phyloP scores from a whole-genome alignment of 1,139 yeast genomes.

The Taiozyma onychis region DNA sequence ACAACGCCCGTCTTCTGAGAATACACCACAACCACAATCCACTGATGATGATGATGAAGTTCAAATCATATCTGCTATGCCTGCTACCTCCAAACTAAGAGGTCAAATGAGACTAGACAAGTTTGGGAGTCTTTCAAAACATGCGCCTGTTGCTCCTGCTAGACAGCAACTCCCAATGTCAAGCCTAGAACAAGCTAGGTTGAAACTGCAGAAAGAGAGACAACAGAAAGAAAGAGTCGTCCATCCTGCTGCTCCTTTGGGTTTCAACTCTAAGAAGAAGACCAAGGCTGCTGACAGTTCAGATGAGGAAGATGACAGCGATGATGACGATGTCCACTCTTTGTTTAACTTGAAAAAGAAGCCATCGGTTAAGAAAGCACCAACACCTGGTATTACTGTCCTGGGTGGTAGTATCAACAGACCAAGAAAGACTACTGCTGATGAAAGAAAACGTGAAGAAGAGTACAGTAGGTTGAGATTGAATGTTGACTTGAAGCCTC shows the following conservation, averaged over 20 bases:
- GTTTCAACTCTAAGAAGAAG: slow-evolving; percentile 47
- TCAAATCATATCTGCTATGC: slow-evolving; percentile 11
- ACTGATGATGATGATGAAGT: slow-evolving; percentile 5
- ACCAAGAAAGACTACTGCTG: slow-evolving; percentile 20
- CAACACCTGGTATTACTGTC: slow-evolving; percentile 24
- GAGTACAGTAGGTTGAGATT: slow-evolving; percentile 76
- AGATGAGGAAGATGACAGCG: slow-evolving; percentile 27
- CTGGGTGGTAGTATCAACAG: slow-evolving; percentile 24
- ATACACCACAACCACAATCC: slow-evolving; percentile 8
- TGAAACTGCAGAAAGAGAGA: slow-evolving; percentile 26
- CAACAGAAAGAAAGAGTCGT: slow-evolving; percentile 25
- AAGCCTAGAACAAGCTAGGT: slow-evolving; percentile 36
- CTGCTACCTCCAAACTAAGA: slow-evolving; percentile 11
- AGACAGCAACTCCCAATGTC: slow-evolving; percentile 31
- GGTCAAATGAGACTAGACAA: slow-evolving; percentile 43
- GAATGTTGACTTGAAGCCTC: slow-evolving; percentile 70
- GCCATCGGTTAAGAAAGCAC: not conserved
- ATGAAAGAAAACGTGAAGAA: slow-evolving; percentile 56
- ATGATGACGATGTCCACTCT: slow-evolving; percentile 29
- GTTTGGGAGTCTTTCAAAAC: slow-evolving; percentile 38
- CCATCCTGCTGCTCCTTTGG: slow-evolving; percentile 77
- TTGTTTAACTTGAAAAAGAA: slow-evolving; percentile 24
- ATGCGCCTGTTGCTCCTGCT: slow-evolving; percentile 40
- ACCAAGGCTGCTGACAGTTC: slow-evolving; percentile 25
- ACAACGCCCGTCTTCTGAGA: slow-evolving; percentile 14